Conservation (phyloP, 345 rosid species). For the Eutrema heterophyllum region DNA sequence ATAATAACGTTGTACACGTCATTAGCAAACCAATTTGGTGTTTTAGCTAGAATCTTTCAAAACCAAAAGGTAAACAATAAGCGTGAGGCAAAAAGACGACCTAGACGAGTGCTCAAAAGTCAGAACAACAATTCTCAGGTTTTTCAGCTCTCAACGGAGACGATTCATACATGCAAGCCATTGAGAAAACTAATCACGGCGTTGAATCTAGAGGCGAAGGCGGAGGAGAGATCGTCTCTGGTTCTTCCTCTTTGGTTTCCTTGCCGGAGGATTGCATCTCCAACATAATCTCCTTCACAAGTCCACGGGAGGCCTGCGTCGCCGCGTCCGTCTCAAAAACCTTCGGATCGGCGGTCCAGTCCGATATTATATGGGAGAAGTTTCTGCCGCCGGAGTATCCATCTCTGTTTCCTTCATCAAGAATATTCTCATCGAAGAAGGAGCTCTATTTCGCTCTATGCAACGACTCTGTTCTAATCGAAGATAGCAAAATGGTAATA, state of each 20-base stretch:
- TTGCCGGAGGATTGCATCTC: conserved; percentile 41
- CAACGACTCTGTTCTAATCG: conserved; percentile 26
- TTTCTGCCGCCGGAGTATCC: conserved; percentile 42
- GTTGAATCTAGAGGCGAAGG: not conserved
- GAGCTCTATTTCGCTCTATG: conserved; percentile 42
- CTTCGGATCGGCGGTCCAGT: conserved; percentile 33
- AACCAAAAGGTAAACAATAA: too few relatives aligned
- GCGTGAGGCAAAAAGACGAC: too few relatives aligned
- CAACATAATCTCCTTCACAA: conserved; percentile 35
- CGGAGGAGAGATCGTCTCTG: not conserved
- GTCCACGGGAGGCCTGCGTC: conserved; percentile 40
- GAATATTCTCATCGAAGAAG: conserved; percentile 36
- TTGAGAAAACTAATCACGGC: not conserved
- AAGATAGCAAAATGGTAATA: conserved; percentile 33
- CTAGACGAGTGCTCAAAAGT: too few relatives aligned
- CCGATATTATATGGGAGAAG: conserved; percentile 42
- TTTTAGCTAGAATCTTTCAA: too few relatives aligned
- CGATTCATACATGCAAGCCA: too few relatives aligned
- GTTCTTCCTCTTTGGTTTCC: not conserved
- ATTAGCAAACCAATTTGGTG: too few relatives aligned
- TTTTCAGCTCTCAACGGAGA: too few relatives aligned
- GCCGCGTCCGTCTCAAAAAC: conserved; percentile 34
- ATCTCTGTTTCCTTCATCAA: not conserved
- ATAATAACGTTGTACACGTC: not conserved
- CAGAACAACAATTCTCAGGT: too few relatives aligned